phyloP scores from a whole-genome alignment of 2,329 filamentous ascomycete genomes.

The Penicillium paneum region DNA sequence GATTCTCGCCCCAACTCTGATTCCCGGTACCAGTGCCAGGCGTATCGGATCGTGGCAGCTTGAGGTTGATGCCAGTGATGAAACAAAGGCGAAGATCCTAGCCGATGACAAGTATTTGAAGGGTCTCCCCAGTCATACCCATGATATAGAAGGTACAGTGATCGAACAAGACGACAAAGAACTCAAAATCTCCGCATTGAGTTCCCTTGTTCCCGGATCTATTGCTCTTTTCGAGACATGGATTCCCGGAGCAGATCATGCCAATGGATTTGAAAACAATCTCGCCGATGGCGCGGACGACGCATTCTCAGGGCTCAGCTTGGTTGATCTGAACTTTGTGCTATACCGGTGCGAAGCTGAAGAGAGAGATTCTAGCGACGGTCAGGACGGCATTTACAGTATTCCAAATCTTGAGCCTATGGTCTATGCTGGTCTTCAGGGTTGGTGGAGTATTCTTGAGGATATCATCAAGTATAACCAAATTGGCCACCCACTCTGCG shows the following conservation, averaged over 20 bases:
- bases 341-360: slow-evolving; percentile 91
- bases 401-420: slow-evolving; percentile 80
- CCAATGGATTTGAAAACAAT: slow-evolving; percentile 77
- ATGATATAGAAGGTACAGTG: slow-evolving; percentile 68
- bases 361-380: slow-evolving; percentile 73
- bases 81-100: slow-evolving; percentile 62
- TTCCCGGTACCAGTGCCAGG: slow-evolving; percentile 79
- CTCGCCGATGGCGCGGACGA: slow-evolving; percentile 76
- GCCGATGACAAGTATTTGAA: slow-evolving; percentile 69
- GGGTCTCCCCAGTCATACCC: slow-evolving; percentile 79
- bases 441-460: slow-evolving; percentile 93
- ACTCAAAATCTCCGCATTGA: slow-evolving; percentile 74
- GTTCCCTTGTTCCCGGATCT: slow-evolving; percentile 86
- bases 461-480: slow-evolving; percentile 84
- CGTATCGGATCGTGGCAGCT: slow-evolving; percentile 89
- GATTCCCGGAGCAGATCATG: slow-evolving; percentile 84
- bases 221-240: slow-evolving; percentile 95
- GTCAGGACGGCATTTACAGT: slow-evolving; percentile 81
- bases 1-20: slow-evolving; percentile 71
- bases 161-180: slow-evolving; percentile 70
- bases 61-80: slow-evolving; percentile 75
- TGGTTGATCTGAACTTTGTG: slow-evolving; percentile 86
- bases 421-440: slow-evolving; percentile 94
- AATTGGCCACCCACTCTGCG: slow-evolving; percentile 86
- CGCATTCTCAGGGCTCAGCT: slow-evolving; percentile 70